These are phyloP conservation scores for Fusarium ramigenum DNA, from an alignment of 2,329 filamentous ascomycete species.

Conservation along the genomic window DNA sequence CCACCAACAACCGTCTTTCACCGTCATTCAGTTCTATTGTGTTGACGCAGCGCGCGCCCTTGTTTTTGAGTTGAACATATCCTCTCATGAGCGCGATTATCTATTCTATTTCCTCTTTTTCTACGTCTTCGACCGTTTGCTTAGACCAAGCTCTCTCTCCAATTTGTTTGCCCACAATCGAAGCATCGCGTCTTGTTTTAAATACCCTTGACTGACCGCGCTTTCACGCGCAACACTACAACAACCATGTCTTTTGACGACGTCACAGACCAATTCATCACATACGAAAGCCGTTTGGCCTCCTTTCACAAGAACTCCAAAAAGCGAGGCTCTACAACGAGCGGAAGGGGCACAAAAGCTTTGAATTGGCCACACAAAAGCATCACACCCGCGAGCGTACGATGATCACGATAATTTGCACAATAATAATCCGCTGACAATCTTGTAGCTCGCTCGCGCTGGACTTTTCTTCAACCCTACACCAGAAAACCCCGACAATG, in stretches of 20 bases:
- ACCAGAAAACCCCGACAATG: conserved; percentile 82
- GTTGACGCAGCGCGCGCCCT: conserved; percentile 8
- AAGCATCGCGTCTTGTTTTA: conserved; percentile 34
- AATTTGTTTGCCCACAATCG: conserved; percentile 3
- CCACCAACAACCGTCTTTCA: conserved; percentile 24
- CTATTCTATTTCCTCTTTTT: conserved; percentile 16
- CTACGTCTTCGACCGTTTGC: conserved; percentile 7
- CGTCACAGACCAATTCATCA: conserved; percentile 61
- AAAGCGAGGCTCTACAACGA: conserved; percentile 74
- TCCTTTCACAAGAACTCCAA: conserved; percentile 79
- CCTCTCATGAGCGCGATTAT: conserved; percentile 33
- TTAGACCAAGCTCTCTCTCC: background rate
- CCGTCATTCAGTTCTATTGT: background rate
- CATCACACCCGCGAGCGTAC: conserved; percentile 47
- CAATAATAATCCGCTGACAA: conserved; percentile 34
- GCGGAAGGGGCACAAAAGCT: conserved; percentile 60
- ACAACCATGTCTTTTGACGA: conserved; percentile 48
- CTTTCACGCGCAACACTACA: conserved; percentile 32
- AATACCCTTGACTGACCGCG: conserved; percentile 26
- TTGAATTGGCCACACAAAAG: conserved; percentile 79
- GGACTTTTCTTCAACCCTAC: conserved; percentile 91
- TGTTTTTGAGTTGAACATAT: conserved; percentile 5
- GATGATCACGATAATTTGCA: background rate
- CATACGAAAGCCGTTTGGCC: conserved; percentile 78
- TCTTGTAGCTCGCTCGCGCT: conserved; percentile 79